Evolutionary conservation across 2,329 filamentous ascomycete species (phyloP), one percentile per base, ranked within the genome.

Genomic region (Furcasterigmium furcatum): DNA sequence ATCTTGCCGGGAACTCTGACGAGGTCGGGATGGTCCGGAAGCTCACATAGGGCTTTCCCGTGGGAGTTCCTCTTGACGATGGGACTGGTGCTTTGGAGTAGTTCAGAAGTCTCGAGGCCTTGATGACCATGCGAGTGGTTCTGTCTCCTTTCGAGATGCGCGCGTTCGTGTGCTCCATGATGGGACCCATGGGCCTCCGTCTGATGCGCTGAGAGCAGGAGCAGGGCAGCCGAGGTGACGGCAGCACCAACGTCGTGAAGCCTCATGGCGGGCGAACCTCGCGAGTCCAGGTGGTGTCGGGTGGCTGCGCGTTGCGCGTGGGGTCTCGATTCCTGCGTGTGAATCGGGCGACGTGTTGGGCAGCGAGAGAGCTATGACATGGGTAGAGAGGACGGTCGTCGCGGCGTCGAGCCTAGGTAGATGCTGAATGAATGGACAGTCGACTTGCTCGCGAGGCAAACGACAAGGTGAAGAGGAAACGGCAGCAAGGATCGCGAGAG

Each of bases 11-110:
- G 85, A 43, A 92, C 75, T 13, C 79, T 63, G 38, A 90, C 79
- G 58, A 91, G 67, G 44, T 85, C 84, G 24, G 79, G 74, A 58
- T 86, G 74, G 27, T 72, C 69, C 10, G 88, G 87, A 56, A 91
- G 87, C 45, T 72, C 58, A 66, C 88, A 91, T 7, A 53, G 49
- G 29, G 58, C 56, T 32, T 58, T 58, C 12, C 52, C 51, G 12
- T 55, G 58, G 35, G 62, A 60, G 29, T 55, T 60, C 14, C 57
- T 56, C 36, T 63, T 62, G 46, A 53, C 52, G 42, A 55, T 53
- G 24, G 48, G 46, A 27, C 32, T 53, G 16, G 34, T 36, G 41
- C 41, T 45, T 20, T 34, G 34, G 21, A 49, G 47, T 21, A 36
- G 36, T 34, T 51, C 30, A 21, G 40, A 29, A 16, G 47, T 32